Base-by-base conservation (phyloP, 169 alveolate genomes). In the Babesia ovata region DNA sequence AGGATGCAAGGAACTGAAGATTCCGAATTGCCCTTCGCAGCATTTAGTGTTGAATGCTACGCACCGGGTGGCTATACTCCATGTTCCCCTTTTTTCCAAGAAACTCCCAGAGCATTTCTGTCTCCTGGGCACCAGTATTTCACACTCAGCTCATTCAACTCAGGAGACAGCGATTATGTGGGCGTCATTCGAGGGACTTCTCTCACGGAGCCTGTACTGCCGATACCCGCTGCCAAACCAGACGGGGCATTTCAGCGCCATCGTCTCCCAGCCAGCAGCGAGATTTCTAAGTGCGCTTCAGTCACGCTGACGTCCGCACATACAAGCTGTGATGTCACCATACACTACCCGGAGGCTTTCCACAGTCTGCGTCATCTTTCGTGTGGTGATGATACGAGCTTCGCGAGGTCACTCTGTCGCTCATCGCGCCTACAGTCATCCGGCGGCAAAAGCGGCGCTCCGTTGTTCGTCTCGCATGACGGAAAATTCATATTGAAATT, bases 381-480 rank as follows among this genome's bases (percentile, higher is more conserved):
- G 22, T 81, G 85, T 22, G 84, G 85, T 14, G 88, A 81, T 46
- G 86, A 71, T 13, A 29, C 73, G 48, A 72, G 61, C 33, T 83
- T 75, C 53, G 81, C 60, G 2, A 53, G 86, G 45, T 83, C 90
- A 28, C 75, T 83, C 42, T 74, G 75, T 48, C 53, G 83, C 19
- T 46, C 79, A 9, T 49, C 75, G 45, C 44, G 86, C 12, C 48
- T 74, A 26, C 62, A 57, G 19, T 61, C 66, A 33, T 65, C 76
- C 24, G 86, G 90, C 22, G 86, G 86, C 13, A 83, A 83, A 63
- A 83, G 90, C 26, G 90, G 90, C 11, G 78, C 90, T 17, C 86
- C 86, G 3, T 45, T 83, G 26, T 83, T 58, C 49, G 63, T 75
- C 21, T 65, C 90, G n/a, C 65, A 75, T 29, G 90, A 83, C 54